Evolutionary conservation across 2,329 filamentous ascomycete species (phyloP).

Genomic region (Hymenoscyphus scutula): DNA sequence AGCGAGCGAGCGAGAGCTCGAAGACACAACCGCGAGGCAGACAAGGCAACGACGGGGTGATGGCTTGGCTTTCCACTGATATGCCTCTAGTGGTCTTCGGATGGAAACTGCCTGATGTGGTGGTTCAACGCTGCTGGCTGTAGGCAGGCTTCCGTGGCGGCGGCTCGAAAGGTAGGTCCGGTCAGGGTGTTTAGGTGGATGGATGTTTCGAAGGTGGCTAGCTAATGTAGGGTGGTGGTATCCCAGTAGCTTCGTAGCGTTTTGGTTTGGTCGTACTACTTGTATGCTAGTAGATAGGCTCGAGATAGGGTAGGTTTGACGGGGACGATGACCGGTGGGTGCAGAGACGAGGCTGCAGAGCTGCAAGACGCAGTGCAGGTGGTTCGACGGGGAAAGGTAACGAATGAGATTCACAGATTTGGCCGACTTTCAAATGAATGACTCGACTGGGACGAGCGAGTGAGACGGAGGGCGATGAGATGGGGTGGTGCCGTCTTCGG

Average conservation of each 20-base stretch:
- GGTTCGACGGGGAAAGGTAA: background rate
- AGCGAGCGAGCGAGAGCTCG: conserved; percentile 9
- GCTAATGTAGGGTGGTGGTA: conserved; percentile 2
- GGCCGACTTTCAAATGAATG: conserved; percentile 2
- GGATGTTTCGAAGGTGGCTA: background rate
- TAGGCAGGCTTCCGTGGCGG: conserved; percentile 25
- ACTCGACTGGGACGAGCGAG: background rate
- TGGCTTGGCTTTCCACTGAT: conserved; percentile 12
- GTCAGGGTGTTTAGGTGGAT: background rate
- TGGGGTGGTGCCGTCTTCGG: background rate
- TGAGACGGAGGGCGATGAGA: background rate
- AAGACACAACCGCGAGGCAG: background rate
- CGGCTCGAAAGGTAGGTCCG: conserved; percentile 13
- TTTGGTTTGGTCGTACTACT: conserved; percentile 20
- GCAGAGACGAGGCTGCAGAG: background rate
- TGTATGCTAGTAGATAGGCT: conserved; percentile 17
- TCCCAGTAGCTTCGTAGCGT: background rate
- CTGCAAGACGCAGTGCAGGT: background rate
- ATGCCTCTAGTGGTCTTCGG: conserved; percentile 8
- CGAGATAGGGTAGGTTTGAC: background rate
- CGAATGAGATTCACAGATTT: conserved; percentile 2
- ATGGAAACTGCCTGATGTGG: conserved; percentile 22
- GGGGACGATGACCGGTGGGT: conserved; percentile 15
- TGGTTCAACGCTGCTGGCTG: conserved; percentile 17
- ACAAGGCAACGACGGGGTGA: conserved; percentile 5